phyloP scores from a whole-genome alignment of 164 flowering plant species.

The Chimonanthus salicifolius region DNA sequence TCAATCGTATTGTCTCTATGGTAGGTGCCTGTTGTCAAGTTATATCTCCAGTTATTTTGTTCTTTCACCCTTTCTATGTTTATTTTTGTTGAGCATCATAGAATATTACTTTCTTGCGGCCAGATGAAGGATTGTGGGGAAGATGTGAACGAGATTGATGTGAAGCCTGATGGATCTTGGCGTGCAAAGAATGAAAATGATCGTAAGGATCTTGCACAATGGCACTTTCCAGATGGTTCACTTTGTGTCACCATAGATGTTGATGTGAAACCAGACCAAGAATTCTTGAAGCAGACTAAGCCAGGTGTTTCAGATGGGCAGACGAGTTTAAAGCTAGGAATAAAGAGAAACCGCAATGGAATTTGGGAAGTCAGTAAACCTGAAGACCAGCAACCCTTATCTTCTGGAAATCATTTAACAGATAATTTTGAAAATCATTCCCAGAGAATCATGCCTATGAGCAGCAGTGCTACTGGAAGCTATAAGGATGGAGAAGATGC shows the following conservation, averaged over 20 bases:
- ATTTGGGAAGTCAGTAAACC: slow-evolving; percentile 83
- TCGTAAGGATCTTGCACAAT: slow-evolving; percentile 53
- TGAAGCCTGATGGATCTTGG: slow-evolving; percentile 97
- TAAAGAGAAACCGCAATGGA: slow-evolving; percentile 64
- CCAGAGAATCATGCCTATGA: slow-evolving; percentile 55
- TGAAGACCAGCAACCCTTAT: slow-evolving; percentile 39
- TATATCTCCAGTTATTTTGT: background rate
- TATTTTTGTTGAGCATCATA: background rate
- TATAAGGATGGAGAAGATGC: slow-evolving; percentile 79
- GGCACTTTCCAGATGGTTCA: slow-evolving; percentile 82
- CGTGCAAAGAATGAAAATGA: slow-evolving; percentile 75
- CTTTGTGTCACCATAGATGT: slow-evolving; percentile 33
- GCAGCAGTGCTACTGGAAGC: slow-evolving; percentile 88
- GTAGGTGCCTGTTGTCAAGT: slow-evolving; percentile 28
- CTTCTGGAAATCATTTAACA: slow-evolving; percentile 36
- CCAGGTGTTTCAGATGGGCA: slow-evolving; percentile 65
- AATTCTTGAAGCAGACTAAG: slow-evolving; percentile 44
- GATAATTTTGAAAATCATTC: slow-evolving; percentile 31
- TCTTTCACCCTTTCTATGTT: background rate
- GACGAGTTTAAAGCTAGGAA: slow-evolving; percentile 59
- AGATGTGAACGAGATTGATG: slow-evolving; percentile 85
- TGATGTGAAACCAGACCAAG: slow-evolving; percentile 39
- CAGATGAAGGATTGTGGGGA: slow-evolving; percentile 83
- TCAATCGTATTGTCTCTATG: slow-evolving; percentile 77
- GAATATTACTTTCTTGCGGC: slow-evolving; percentile 3